These are phyloP conservation scores for Rhytidhysteron rufulum DNA, from an alignment of 2,329 filamentous ascomycete species.

Conservation along the genomic window DNA sequence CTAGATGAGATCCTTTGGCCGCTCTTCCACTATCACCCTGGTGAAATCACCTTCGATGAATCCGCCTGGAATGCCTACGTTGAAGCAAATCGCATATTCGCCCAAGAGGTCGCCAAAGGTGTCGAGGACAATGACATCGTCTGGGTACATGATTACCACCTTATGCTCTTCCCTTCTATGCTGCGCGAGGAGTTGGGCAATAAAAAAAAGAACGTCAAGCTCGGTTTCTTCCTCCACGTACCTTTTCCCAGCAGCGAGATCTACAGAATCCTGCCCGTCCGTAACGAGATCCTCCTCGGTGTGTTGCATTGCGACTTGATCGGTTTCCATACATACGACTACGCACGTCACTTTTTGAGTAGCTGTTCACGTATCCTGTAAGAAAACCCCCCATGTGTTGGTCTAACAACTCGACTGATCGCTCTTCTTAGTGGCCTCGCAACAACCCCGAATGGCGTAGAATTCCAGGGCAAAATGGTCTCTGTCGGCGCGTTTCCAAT, in stretches of 20 bases:
- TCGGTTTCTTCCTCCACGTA: conserved; percentile 97
- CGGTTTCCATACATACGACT: conserved; percentile 98
- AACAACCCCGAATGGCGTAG: conserved; percentile 89
- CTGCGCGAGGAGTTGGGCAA: conserved; percentile 82
- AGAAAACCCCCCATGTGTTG: conserved; percentile 23
- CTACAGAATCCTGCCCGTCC: conserved; percentile 89
- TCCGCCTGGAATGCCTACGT: conserved; percentile 89
- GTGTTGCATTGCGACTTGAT: conserved; percentile 92
- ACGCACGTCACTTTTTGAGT: conserved; percentile 95
- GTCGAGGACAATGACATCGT: conserved; percentile 91
- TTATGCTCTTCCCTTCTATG: conserved; percentile 96
- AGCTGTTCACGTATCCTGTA: conserved; percentile 91
- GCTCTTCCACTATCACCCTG: conserved; percentile 96
- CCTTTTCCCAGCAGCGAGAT: conserved; percentile 97
- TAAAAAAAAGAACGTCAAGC: conserved; percentile 86
- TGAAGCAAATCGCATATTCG: conserved; percentile 89
- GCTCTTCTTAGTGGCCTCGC: conserved; percentile 52
- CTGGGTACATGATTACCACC: conserved; percentile 98
- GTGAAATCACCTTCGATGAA: conserved; percentile 97
- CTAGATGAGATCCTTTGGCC: conserved; percentile 96
- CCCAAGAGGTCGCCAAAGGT: conserved; percentile 79
- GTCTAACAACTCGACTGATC: conserved; percentile 7
- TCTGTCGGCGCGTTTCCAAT: conserved; percentile 96
- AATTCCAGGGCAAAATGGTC: conserved; percentile 83
- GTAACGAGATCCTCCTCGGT: conserved; percentile 81